A percentile compares a stretch with the other conserved stretches of the same genome.
Conservation (phyloP, 2,329 filamentous ascomycete genomes). For the Cladosporium oxysporum region DNA sequence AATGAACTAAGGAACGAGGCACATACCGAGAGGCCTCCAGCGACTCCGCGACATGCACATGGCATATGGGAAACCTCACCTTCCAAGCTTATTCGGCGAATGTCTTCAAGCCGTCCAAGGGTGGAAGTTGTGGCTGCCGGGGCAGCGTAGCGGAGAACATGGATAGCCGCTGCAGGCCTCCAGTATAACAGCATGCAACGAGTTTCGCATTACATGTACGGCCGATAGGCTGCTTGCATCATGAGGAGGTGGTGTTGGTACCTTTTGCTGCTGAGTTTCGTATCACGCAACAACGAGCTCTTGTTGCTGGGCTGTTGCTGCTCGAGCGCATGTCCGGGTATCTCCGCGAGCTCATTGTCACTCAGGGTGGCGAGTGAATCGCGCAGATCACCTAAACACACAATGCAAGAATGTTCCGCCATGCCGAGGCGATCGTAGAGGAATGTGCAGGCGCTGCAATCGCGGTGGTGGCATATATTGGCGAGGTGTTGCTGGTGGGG, state of each 20-base stretch:
- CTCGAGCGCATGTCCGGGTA: slow-evolving; percentile 33
- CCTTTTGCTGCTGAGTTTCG: slow-evolving; percentile 35
- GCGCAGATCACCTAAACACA: slow-evolving; percentile 70
- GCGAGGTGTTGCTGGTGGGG: background rate
- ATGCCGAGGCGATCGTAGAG: slow-evolving; percentile 40
- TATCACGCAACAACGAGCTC: slow-evolving; percentile 23
- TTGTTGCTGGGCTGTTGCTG: slow-evolving; percentile 30
- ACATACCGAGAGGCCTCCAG: slow-evolving; percentile 36
- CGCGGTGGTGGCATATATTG: slow-evolving; percentile 14
- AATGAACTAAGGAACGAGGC: slow-evolving; percentile 1
- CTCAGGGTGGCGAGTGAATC: slow-evolving; percentile 52
- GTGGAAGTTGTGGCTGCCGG: slow-evolving; percentile 35
- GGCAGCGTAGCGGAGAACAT: slow-evolving; percentile 1
- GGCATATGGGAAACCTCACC: slow-evolving; percentile 39
- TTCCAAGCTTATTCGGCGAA: slow-evolving; percentile 44
- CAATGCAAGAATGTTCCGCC: slow-evolving; percentile 67
- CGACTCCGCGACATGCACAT: slow-evolving; percentile 29
- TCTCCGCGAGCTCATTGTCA: slow-evolving; percentile 24
- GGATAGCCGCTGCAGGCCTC: slow-evolving; percentile 28
- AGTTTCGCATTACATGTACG: slow-evolving; percentile 25
- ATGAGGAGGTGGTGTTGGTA: slow-evolving; percentile 29
- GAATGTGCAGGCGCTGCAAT: slow-evolving; percentile 5
- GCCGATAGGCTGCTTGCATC: slow-evolving; percentile 21
- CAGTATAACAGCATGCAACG: slow-evolving; percentile 29
- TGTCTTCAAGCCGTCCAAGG: slow-evolving; percentile 43